Percentiles rank a stretch among this genome's conserved stretches.
phyloP scores from a whole-genome alignment of 345 rosid species.

The Trapa bicornis region DNA sequence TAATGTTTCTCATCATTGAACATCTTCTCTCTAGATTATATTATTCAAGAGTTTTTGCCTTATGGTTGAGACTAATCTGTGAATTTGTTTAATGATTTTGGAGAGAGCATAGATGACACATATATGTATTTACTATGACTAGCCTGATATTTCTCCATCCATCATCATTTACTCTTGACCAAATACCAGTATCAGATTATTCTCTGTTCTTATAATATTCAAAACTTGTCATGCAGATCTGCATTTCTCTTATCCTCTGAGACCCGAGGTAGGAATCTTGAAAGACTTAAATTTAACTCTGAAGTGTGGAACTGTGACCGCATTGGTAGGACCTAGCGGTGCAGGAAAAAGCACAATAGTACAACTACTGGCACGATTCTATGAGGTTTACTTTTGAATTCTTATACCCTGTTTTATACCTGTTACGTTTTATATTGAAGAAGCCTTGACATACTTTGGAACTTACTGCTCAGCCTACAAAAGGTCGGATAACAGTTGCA shows the following conservation, averaged over 20 bases:
- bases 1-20: background rate
- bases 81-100: background rate
- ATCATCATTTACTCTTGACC: background rate
- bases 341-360: conserved; percentile 95
- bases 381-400: conserved; percentile 41
- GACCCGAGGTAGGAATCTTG: conserved; percentile 69
- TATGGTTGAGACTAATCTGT: background rate
- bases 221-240: conserved; percentile 46
- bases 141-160: background rate
- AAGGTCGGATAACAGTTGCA: conserved; percentile 70
- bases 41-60: background rate
- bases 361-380: conserved; percentile 87
- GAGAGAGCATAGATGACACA: background rate
- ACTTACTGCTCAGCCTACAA: conserved; percentile 51
- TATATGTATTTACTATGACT: background rate
- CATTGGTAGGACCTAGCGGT: conserved; percentile 93
- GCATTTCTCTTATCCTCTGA: conserved; percentile 75
- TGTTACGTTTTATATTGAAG: background rate
- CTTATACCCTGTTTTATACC: background rate
- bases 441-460: conserved; percentile 10
- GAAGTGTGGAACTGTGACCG: conserved; percentile 74
- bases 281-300: conserved; percentile 58
- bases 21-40: background rate
- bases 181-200: background rate
- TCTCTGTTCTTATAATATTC: background rate